Percentiles rank a stretch among this genome's conserved stretches.
These are phyloP conservation scores for Grosmannia serpens DNA, from an alignment of 2,329 filamentous ascomycete genomes.

Conservation along the genomic window DNA sequence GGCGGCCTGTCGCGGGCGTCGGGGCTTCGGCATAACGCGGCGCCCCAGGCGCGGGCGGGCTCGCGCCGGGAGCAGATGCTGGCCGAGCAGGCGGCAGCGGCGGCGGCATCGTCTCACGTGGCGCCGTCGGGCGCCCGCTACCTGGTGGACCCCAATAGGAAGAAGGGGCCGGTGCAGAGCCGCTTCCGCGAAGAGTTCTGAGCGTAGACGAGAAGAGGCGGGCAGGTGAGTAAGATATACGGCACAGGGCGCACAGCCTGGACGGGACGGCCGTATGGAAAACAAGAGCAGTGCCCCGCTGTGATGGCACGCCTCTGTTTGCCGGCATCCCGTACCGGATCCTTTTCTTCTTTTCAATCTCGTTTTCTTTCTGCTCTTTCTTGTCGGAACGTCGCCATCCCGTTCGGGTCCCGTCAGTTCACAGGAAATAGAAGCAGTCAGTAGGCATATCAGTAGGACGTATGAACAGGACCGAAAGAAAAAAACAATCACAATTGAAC, in stretches of 20 bases:
- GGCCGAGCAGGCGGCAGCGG: background rate
- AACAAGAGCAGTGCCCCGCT: background rate
- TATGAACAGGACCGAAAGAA: too few relatives aligned
- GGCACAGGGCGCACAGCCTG: background rate
- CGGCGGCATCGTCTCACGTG: background rate
- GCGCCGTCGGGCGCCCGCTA: background rate
- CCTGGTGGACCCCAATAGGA: background rate
- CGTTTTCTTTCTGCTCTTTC: background rate
- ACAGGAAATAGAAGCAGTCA: background rate
- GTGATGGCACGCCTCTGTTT: background rate
- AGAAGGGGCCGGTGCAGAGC: background rate
- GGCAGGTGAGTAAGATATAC: background rate
- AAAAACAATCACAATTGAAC: too few relatives aligned
- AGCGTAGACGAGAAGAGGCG: background rate
- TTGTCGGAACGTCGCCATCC: background rate
- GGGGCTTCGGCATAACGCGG: too few relatives aligned
- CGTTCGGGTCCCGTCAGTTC: background rate
- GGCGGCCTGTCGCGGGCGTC: background rate
- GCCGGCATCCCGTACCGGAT: background rate
- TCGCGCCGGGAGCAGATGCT: background rate
- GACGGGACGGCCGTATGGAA: background rate
- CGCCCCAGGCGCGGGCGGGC: background rate
- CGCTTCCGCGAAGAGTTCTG: constrained; percentile 1
- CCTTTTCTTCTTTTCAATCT: background rate
- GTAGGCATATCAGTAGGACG: too few relatives aligned